phyloP scores from a whole-genome alignment of 2,329 filamentous ascomycete species.

The Ophiocordyceps camponoti-leonardi region DNA sequence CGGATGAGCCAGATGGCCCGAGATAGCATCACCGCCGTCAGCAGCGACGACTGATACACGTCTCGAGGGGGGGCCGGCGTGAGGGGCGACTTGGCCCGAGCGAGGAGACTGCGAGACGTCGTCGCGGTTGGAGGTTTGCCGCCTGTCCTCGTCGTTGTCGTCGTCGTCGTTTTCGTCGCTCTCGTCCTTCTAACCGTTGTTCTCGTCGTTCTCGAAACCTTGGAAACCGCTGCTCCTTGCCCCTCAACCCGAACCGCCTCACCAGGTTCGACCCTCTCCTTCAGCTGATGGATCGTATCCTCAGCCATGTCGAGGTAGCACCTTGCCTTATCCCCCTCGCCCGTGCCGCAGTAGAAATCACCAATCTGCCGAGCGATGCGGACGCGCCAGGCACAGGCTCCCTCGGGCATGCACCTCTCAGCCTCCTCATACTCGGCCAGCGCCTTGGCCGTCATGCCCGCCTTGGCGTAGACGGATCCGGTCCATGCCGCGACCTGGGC shows the following conservation, averaged over 20 bases:
- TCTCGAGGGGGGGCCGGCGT: slow-evolving; percentile 7
- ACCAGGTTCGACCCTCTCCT: slow-evolving; percentile 4
- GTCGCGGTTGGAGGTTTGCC: slow-evolving; percentile 2
- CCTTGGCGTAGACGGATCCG: slow-evolving; percentile 36
- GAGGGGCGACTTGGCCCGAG: slow-evolving; percentile 7
- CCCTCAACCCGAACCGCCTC: not conserved
- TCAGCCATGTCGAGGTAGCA: slow-evolving; percentile 32
- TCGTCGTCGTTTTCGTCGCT: slow-evolving; percentile 9
- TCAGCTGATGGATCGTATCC: slow-evolving; percentile 21
- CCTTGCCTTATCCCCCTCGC: slow-evolving; percentile 24
- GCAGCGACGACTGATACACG: slow-evolving; percentile 18
- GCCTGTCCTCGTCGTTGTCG: slow-evolving; percentile 8
- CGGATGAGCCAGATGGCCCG: slow-evolving; percentile 27
- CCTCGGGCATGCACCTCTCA: slow-evolving; percentile 29
- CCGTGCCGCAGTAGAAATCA: slow-evolving; percentile 33
- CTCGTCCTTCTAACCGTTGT: not conserved
- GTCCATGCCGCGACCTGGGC: slow-evolving; percentile 37
- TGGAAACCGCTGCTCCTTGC: not conserved
- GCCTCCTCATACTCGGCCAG: slow-evolving; percentile 35
- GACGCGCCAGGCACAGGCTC: slow-evolving; percentile 17
- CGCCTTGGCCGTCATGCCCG: slow-evolving; percentile 42
- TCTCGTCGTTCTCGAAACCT: not conserved
- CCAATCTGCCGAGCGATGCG: slow-evolving; percentile 36
- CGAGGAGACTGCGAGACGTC: slow-evolving; percentile 4
- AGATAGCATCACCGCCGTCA: slow-evolving; percentile 17